Evolutionary conservation across 441 rosid species (phyloP).

Genomic region (Populus tomentosa): DNA sequence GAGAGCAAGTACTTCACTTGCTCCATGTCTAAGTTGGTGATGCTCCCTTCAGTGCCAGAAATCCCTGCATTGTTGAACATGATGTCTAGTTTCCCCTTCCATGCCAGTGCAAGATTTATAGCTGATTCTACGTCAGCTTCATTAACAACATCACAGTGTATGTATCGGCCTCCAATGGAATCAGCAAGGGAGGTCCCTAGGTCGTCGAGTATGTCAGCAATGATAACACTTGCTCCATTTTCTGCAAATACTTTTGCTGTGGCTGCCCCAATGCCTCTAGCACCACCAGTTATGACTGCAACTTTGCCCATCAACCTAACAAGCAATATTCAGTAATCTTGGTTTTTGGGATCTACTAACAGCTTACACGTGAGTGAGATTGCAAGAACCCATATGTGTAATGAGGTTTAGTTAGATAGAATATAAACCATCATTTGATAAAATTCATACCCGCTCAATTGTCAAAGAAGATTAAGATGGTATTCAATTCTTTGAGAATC

Average conservation of each 20-base stretch:
- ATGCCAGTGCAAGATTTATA: constrained; percentile 45
- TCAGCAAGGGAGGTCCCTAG: constrained; percentile 46
- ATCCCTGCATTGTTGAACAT: constrained; percentile 84
- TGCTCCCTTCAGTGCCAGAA: constrained; percentile 48
- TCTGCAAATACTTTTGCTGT: constrained; percentile 56
- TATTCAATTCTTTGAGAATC: neutral
- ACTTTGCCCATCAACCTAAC: constrained; percentile 52
- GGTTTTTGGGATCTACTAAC: neutral
- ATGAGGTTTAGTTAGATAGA: neutral
- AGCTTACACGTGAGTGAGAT: neutral
- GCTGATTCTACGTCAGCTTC: constrained; percentile 64
- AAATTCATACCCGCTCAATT: neutral
- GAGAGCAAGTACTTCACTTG: constrained; percentile 38
- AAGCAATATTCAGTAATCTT: neutral
- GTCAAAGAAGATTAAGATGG: neutral
- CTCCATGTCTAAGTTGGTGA: constrained; percentile 49
- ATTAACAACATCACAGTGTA: constrained; percentile 65
- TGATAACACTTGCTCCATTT: constrained; percentile 64
- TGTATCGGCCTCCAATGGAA: constrained; percentile 56
- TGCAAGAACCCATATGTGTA: neutral
- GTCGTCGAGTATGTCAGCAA: constrained; percentile 71
- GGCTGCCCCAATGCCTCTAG: constrained; percentile 89
- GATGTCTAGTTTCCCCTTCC: constrained; percentile 67
- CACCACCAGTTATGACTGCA: constrained; percentile 80
- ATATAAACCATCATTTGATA: neutral